Evolutionary conservation across 257 asterid genomes (phyloP).

Genomic region (Solanum sitiens): DNA sequence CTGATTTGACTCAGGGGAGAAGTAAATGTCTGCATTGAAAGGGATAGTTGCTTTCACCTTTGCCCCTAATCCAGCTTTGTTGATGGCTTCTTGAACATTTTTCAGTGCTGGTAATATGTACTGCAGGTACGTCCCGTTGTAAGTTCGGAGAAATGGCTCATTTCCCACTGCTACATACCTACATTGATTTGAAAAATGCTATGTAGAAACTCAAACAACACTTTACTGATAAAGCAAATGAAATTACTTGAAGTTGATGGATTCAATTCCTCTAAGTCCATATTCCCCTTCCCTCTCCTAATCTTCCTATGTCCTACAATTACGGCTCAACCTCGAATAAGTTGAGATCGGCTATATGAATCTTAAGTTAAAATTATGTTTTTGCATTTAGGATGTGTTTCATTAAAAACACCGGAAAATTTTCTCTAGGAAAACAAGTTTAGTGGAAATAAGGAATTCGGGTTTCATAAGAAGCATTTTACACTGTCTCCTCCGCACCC

Average conservation of each 20-base stretch:
- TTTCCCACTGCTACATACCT: slow-evolving; percentile 1
- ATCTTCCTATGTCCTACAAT: background rate
- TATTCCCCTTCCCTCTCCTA: background rate
- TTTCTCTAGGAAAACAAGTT: background rate
- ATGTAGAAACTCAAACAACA: background rate
- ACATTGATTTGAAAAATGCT: background rate
- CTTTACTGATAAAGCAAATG: background rate
- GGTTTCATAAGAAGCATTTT: background rate
- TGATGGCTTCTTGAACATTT: slow-evolving; percentile 20
- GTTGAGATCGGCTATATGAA: background rate
- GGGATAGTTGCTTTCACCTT: slow-evolving; percentile 20
- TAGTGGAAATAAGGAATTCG: background rate
- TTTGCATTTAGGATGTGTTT: background rate
- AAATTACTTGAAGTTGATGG: background rate
- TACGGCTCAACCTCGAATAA: background rate
- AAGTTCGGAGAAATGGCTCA: slow-evolving; percentile 10
- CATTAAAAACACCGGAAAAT: rapidly evolving
- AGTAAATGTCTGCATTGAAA: slow-evolving; percentile 19
- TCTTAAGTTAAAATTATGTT: background rate
- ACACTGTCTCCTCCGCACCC: background rate
- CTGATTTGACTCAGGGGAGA: slow-evolving; percentile 3
- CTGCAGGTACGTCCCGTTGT: slow-evolving; percentile 5
- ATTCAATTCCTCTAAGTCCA: background rate
- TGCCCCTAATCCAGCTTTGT: slow-evolving; percentile 19
- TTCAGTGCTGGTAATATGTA: slow-evolving; percentile 18